Evolutionary conservation across 192 early-diverging fungal species (phyloP).

Genomic region (Chytriomyces sp.): DNA sequence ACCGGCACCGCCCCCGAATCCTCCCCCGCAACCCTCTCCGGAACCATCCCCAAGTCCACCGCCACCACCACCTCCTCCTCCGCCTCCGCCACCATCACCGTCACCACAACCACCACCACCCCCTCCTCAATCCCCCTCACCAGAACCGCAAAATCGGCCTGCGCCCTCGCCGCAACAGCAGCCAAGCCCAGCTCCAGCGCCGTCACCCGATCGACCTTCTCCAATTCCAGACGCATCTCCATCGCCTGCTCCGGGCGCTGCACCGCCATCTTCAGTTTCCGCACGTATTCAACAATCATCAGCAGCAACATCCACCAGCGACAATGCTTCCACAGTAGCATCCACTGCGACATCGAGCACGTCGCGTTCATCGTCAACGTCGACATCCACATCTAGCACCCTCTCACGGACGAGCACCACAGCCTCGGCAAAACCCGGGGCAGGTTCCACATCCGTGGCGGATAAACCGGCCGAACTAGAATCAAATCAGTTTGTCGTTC

Average conservation of each 20-base stretch:
- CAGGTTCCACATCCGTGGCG: neutral
- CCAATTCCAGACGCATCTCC: neutral
- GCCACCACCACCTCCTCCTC: neutral
- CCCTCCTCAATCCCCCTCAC: too few species aligned
- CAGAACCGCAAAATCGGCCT: neutral
- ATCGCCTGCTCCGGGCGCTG: neutral
- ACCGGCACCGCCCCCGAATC: neutral
- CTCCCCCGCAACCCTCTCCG: neutral
- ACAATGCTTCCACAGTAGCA: neutral
- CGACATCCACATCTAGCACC: neutral
- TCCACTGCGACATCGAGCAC: neutral
- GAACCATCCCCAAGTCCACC: neutral
- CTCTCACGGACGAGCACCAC: too few species aligned
- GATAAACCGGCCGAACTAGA: neutral
- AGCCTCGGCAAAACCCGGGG: neutral
- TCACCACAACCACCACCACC: too few species aligned
- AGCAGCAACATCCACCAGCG: neutral
- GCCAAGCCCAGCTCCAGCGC: neutral
- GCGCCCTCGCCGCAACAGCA: neutral
- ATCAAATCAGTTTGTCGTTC: neutral
- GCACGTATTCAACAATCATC: neutral
- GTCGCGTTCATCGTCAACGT: neutral
- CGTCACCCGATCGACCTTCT: neutral
- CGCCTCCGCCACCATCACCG: neutral
- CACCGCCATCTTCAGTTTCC: neutral